These are phyloP conservation scores for Coemansia sp. DNA, from an alignment of 192 early-diverging fungal genomes.

Conservation along the genomic window DNA sequence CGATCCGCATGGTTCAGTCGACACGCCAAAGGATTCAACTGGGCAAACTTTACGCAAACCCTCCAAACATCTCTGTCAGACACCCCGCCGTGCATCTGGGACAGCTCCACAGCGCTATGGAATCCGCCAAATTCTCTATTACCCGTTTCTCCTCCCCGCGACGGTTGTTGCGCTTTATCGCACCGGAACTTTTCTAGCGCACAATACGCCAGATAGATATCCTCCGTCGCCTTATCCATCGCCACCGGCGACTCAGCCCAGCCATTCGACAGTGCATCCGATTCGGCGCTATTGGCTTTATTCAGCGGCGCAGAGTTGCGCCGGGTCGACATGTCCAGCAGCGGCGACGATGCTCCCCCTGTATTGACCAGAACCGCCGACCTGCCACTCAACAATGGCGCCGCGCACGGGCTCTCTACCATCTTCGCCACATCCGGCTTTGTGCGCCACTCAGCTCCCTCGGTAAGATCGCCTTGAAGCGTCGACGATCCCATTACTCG, in stretches of 20 bases:
- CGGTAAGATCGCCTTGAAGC: slow-evolving; percentile 38
- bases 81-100: slow-evolving; percentile 39
- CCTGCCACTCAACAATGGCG: slow-evolving; percentile 1
- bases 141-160: not conserved
- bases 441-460: slow-evolving; percentile 46
- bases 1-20: slow-evolving; percentile 24
- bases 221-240: slow-evolving; percentile 16
- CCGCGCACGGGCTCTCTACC: not conserved
- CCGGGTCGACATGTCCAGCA: slow-evolving; percentile 21
- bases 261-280: not conserved
- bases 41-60: slow-evolving; percentile 21
- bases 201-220: slow-evolving; percentile 32
- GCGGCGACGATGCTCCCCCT: slow-evolving; percentile 8
- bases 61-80: slow-evolving; percentile 30
- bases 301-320: slow-evolving; percentile 46
- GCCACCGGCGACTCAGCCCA: slow-evolving; percentile 1
- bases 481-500: slow-evolving; percentile 47
- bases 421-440: slow-evolving; percentile 13
- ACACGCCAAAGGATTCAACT: slow-evolving; percentile 15
- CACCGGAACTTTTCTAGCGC: slow-evolving; percentile 42
- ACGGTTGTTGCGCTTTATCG: slow-evolving; percentile 14
- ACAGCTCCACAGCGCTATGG: slow-evolving; percentile 32
- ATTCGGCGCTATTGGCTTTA: not conserved
- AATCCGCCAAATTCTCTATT: slow-evolving; percentile 22
- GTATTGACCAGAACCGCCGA: slow-evolving; percentile 12